These are phyloP conservation scores for Saccharomycopsis sp. DNA, from an alignment of 805 yeast species.

Conservation along the genomic window DNA sequence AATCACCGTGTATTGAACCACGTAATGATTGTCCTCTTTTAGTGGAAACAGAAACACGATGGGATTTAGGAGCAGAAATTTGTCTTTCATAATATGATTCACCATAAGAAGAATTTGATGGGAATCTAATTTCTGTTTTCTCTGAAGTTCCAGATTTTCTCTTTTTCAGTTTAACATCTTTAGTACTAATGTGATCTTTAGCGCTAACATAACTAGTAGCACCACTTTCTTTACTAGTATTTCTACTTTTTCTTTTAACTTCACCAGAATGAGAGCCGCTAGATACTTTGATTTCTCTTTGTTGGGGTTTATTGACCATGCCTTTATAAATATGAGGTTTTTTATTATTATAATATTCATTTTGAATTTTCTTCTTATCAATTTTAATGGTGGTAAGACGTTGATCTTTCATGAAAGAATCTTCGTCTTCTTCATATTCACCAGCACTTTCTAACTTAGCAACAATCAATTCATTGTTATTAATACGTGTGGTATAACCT, in stretches of 20 bases:
- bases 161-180: constrained; percentile 6
- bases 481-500: constrained; percentile 6
- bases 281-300: constrained; percentile 9
- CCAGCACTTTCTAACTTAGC: constrained; percentile 9
- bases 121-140: constrained; percentile 1
- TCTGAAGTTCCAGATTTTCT: constrained; percentile 13
- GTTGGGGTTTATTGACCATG: constrained; percentile 9
- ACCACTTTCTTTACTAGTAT: constrained; percentile 12
- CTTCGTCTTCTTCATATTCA: background rate
- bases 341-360: constrained; percentile 14
- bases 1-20: constrained; percentile 13
- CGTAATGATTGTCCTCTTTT: constrained; percentile 11
- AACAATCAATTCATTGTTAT: constrained; percentile 14
- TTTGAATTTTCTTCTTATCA: background rate
- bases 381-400: too few relatives aligned
- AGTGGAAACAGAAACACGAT: constrained; percentile 6
- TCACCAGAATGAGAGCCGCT: constrained; percentile 1
- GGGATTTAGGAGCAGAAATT: constrained; percentile 13
- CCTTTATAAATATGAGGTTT: constrained; percentile 15
- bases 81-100: constrained; percentile 14
- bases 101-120: constrained; percentile 1
- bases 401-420: background rate
- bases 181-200: constrained; percentile 2
- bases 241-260: constrained; percentile 5
- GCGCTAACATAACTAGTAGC: constrained; percentile 6